These are phyloP conservation scores for Asterophora lycoperdoides DNA, from an alignment of 768 basidiomycete genomes.

Conservation along the genomic window DNA sequence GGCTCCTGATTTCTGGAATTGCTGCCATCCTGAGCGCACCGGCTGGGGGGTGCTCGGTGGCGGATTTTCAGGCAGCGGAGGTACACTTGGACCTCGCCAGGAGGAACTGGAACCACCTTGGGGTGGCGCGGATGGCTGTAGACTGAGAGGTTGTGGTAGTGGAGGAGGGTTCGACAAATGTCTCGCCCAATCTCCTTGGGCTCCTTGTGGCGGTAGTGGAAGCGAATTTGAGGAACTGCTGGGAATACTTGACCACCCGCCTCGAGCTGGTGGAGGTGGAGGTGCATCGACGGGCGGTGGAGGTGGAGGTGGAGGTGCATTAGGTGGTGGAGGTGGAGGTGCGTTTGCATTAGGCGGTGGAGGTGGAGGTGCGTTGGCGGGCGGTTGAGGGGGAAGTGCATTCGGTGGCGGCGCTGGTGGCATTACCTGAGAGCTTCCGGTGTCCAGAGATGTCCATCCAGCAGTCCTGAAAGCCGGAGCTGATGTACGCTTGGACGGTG, in stretches of 20 bases:
- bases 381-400: slow-evolving; percentile 19
- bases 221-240: slow-evolving; percentile 2
- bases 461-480: slow-evolving; percentile 53
- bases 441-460: slow-evolving; percentile 68
- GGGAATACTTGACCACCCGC: slow-evolving; percentile 13
- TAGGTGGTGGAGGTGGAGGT: slow-evolving; percentile 4
- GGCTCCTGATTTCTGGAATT: slow-evolving; percentile 44
- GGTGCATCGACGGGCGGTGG: slow-evolving; percentile 20
- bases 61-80: slow-evolving; percentile 1
- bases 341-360: no score
- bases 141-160: no score
- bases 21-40: slow-evolving; percentile 51
- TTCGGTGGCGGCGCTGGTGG: slow-evolving; percentile 11
- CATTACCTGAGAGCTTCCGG: slow-evolving; percentile 30
- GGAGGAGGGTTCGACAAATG: no score
- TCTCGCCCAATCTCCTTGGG: no score
- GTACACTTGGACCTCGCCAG: not conserved
- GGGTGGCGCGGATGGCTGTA: no score
- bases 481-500: slow-evolving; percentile 16
- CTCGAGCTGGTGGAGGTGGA: slow-evolving; percentile 10
- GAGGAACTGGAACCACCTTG: not conserved
- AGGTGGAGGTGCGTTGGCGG: slow-evolving; percentile 10
- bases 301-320: slow-evolving; percentile 20
- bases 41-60: slow-evolving; percentile 22
- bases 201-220: not conserved